Evolutionary conservation across 441 rosid species (phyloP), one percentile per base, ranked within the genome.

Genomic region (Geranium incanum): DNA sequence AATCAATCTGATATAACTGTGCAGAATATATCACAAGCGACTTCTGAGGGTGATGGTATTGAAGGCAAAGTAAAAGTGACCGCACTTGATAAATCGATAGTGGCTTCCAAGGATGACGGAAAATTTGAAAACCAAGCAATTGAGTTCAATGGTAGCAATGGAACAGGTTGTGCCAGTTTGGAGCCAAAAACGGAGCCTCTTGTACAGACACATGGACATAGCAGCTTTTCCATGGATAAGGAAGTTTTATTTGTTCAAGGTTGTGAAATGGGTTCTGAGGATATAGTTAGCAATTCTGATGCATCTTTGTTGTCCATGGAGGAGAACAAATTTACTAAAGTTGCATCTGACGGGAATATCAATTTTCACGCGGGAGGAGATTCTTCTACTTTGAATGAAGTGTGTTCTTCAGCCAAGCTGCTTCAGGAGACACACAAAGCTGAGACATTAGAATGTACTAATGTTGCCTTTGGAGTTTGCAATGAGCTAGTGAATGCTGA

Each of bases 371-470:
- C 18, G 15, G 76, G 70, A 70, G 69, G 41, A 45, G 21, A 50
- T 38, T 38, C 41, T 76, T 67, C 80, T 48, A 59, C 69, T 65
- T 48, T 50, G 36, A 59, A 36, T 12, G 64, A 33, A 15, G 74
- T 37, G 1, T 38, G 68, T 77, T 83, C 83, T 75, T 76, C 78
- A 41, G 72, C 72, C 37, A 72, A 86, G 67, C 66, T 76, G 72
- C 74, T 50, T 60, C 21, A 50, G 63, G 80, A 81, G 68, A 68
- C 73, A 71, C 78, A 68, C 28, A 55, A 21, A 65, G 70, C 59
- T 73, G 68, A 69, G 71, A 71, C 84, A 62, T 75, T 74, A 9
- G 70, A 75, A 74, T 80, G 66, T 68, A 59, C 77, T 11, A n/a
- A 67, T 33, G 68, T 50, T 78, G 76, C 72, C 43, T 74, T 60